phyloP scores from a whole-genome alignment of 169 alveolate genomes.

The Plasmodium gaboni region DNA sequence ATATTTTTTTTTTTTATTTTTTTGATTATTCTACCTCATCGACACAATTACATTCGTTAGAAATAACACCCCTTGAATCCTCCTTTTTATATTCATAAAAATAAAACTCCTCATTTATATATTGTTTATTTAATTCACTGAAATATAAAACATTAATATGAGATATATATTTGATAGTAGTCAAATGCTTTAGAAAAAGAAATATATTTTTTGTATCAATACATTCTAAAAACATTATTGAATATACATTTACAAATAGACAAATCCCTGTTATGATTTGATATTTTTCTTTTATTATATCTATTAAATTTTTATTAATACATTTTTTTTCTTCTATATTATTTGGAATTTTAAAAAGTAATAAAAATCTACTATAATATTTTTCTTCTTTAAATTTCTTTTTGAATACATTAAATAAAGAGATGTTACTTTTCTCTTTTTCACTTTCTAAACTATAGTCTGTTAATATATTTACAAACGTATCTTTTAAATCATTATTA shows the following conservation, averaged over 20 bases:
- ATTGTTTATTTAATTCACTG: conserved; percentile 44
- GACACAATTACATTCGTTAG: conserved; percentile 30
- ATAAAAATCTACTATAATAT: conserved; percentile 25
- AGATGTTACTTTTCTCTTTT: conserved; percentile 60
- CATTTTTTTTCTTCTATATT: conserved; percentile 11
- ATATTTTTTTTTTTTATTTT: neutral
- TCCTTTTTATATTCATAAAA: conserved; percentile 48
- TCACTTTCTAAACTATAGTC: conserved; percentile 65
- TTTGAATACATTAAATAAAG: conserved; percentile 45
- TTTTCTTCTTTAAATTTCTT: conserved; percentile 59
- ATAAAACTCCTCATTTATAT: conserved; percentile 24
- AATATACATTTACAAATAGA: conserved; percentile 15
- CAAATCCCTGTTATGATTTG: conserved; percentile 35
- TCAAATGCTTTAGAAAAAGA: conserved; percentile 7
- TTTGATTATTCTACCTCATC: conserved; percentile 8
- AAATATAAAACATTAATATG: conserved; percentile 25
- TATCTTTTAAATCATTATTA: conserved; percentile 32
- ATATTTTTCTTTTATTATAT: conserved; percentile 13
- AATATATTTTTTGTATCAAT: conserved; percentile 15
- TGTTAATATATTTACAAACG: conserved; percentile 36
- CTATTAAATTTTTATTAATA: conserved; percentile 4
- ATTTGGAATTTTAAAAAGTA: conserved; percentile 37
- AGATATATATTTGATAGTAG: neutral
- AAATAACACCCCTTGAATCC: conserved; percentile 11
- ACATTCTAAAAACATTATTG: conserved; percentile 47